Percentiles rank a stretch among this genome's conserved stretches.
These are phyloP conservation scores for Microglena sp. DNA, from an alignment of 139 green algal species.

Conservation along the genomic window DNA sequence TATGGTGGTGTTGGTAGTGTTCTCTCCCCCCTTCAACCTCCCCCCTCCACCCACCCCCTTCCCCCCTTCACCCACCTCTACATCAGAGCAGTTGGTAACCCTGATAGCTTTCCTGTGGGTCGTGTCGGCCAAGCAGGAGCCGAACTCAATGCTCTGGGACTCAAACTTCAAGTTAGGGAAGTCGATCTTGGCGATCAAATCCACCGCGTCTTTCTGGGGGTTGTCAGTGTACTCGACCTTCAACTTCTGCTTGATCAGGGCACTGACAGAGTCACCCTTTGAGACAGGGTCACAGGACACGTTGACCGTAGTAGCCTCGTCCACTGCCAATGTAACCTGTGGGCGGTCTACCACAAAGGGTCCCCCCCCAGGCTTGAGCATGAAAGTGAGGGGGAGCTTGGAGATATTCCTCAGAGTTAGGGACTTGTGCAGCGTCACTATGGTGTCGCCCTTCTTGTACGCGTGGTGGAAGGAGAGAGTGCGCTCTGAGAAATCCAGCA, in stretches of 20 bases:
- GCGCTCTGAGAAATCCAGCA: constrained; percentile 53
- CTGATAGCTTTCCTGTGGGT: constrained; percentile 30
- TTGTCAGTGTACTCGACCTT: constrained; percentile 57
- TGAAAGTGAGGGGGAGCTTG: constrained; percentile 52
- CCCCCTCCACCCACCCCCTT: no score
- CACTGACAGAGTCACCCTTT: constrained; percentile 19
- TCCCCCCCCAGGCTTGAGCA: constrained; percentile 22
- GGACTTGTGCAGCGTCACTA: constrained; percentile 15
- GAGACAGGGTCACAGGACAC: constrained; percentile 53
- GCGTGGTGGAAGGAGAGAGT: constrained; percentile 47
- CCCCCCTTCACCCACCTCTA: no score
- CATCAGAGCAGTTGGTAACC: constrained; percentile 49
- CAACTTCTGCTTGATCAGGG: constrained; percentile 31
- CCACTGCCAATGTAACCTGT: constrained; percentile 34
- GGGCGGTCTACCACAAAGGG: constrained; percentile 54
- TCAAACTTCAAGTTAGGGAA: constrained; percentile 59
- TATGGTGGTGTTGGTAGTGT: no score
- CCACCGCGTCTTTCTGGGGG: constrained; percentile 53
- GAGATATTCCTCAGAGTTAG: constrained; percentile 43
- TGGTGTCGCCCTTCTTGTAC: constrained; percentile 30
- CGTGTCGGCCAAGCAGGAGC: constrained; percentile 63
- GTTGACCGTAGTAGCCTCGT: constrained; percentile 37
- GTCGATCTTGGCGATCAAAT: constrained; percentile 49
- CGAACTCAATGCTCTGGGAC: constrained; percentile 49
- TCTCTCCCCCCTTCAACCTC: no score